phyloP scores from a whole-genome alignment of 192 early-diverging fungal species.

The Mortierella hygrophila region DNA sequence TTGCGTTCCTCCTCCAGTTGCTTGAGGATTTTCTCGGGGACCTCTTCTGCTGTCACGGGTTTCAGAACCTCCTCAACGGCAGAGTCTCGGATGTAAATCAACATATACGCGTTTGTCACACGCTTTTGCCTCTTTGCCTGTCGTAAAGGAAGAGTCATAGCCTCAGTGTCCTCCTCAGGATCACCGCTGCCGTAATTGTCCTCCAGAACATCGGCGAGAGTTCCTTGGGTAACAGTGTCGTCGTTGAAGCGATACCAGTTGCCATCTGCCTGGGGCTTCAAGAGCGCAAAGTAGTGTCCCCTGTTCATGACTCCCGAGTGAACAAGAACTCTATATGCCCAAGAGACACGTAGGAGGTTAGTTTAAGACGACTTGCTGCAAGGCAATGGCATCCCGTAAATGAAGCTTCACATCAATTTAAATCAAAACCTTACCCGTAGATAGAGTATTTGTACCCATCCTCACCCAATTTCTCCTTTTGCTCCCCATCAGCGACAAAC shows the following conservation, averaged over 20 bases:
- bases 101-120: constrained; percentile 97
- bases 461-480: constrained; percentile 65
- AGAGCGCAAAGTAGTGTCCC: constrained; percentile 93
- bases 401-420: not conserved
- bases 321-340: constrained; percentile 80
- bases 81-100: constrained; percentile 92
- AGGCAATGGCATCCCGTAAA: too few relatives aligned
- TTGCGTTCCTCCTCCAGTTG: constrained; percentile 74
- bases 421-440: constrained; percentile 73
- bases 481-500: constrained; percentile 77
- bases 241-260: constrained; percentile 96
- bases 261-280: constrained; percentile 80
- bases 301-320: constrained; percentile 92
- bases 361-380: not conserved
- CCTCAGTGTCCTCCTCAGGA: constrained; percentile 30
- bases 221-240: constrained; percentile 86
- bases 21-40: constrained; percentile 82
- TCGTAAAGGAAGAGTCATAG: constrained; percentile 55
- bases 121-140: constrained; percentile 67
- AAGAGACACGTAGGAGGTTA: not conserved
- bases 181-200: constrained; percentile 93
- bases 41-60: constrained; percentile 73
- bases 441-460: constrained; percentile 73
- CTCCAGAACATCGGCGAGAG: constrained; percentile 85
- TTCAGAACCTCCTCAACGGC: constrained; percentile 77